phyloP scores from a whole-genome alignment of 2,329 filamentous ascomycete genomes.

The Cryphonectria japonica region DNA sequence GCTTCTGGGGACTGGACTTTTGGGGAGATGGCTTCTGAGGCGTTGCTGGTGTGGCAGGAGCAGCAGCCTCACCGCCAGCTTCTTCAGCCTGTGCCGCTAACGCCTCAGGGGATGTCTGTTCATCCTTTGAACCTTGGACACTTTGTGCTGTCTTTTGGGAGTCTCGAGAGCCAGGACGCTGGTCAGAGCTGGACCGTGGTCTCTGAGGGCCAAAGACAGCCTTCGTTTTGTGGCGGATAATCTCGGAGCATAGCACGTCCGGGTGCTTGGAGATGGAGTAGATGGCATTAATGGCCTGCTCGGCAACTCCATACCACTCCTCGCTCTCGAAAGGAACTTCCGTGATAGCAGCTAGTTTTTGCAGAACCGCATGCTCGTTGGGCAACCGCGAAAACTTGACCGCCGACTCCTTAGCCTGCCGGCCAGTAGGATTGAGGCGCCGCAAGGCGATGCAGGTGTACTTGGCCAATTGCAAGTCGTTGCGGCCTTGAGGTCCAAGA shows the following conservation, averaged over 20 bases:
- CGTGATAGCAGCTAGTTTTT: conserved; percentile 79
- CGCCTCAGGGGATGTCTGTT: conserved; percentile 34
- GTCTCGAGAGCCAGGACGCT: conserved; percentile 25
- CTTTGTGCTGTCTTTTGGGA: conserved; percentile 35
- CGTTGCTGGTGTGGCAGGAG: conserved; percentile 21
- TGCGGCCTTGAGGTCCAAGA: conserved; percentile 76
- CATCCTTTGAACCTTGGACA: conserved; percentile 38
- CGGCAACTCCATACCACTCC: conserved; percentile 94
- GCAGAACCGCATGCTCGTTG: conserved; percentile 89
- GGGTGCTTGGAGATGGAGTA: conserved; percentile 94
- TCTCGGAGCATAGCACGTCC: conserved; percentile 88
- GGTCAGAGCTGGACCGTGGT: conserved; percentile 51
- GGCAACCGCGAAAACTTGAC: conserved; percentile 75
- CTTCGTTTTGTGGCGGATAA: conserved; percentile 84
- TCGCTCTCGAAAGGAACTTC: conserved; percentile 88
- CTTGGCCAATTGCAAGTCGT: conserved; percentile 86
- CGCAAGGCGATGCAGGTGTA: conserved; percentile 93
- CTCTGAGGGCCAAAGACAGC: conserved; percentile 64
- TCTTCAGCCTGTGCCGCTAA: conserved; percentile 27
- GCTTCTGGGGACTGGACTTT: conserved; percentile 13
- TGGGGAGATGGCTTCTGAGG: conserved; percentile 30
- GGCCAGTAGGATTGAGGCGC: conserved; percentile 84
- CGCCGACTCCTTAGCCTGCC: conserved; percentile 74
- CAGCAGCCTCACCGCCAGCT: conserved; percentile 30
- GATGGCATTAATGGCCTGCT: conserved; percentile 94